These are phyloP conservation scores for Esteya vermicola DNA, from an alignment of 2,329 filamentous ascomycete species.

Conservation along the genomic window DNA sequence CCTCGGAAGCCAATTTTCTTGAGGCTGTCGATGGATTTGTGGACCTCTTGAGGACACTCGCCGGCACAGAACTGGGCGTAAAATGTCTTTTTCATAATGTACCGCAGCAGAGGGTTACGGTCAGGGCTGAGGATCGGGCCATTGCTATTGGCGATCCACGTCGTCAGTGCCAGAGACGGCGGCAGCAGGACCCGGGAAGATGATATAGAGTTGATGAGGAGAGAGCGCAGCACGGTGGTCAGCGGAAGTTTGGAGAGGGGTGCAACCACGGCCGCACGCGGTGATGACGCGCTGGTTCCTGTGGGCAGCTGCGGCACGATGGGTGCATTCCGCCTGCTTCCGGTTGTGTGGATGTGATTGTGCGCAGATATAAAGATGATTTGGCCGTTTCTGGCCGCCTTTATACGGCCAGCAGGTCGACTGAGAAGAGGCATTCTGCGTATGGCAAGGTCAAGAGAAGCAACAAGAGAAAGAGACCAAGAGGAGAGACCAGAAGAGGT, in stretches of 20 bases:
- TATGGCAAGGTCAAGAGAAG: not conserved
- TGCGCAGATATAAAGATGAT: not conserved
- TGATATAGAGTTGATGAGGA: constrained; percentile 55
- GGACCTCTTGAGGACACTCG: constrained; percentile 55
- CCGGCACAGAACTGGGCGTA: constrained; percentile 89
- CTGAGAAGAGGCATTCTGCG: not conserved
- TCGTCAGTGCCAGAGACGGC: constrained; percentile 56
- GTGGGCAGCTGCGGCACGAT: not conserved
- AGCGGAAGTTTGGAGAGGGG: constrained; percentile 56
- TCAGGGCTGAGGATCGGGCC: constrained; percentile 58
- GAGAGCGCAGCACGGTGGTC: constrained; percentile 51
- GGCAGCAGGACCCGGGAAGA: constrained; percentile 55
- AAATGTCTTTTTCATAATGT: constrained; percentile 65
- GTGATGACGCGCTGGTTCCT: no score
- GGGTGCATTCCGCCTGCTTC: not conserved
- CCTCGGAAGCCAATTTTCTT: constrained; percentile 68
- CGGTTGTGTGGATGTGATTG: not conserved
- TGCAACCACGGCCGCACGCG: no score
- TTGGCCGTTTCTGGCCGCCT: not conserved
- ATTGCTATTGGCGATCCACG: constrained; percentile 53
- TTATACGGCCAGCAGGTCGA: not conserved
- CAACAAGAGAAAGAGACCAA: not conserved
- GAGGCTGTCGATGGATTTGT: constrained; percentile 46
- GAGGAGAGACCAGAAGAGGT: not conserved
- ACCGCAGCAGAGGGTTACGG: constrained; percentile 55